A percentile compares a stretch with the other conserved stretches of the same genome.
Conservation (phyloP, 768 basidiomycete genomes). For the Tylopilus sp. region DNA sequence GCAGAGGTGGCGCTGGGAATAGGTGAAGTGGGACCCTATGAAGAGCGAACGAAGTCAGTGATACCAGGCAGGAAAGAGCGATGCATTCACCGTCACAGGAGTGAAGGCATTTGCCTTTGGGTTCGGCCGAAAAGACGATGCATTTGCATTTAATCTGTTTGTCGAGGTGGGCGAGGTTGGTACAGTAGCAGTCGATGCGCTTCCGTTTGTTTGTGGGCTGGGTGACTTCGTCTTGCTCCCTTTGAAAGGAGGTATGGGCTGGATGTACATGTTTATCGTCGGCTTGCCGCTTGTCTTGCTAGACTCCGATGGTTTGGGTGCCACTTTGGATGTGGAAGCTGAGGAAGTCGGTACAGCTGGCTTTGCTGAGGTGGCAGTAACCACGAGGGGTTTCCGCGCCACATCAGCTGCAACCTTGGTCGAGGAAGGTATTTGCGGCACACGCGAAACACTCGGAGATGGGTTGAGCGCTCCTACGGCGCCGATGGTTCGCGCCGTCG, state of each 20-base stretch:
- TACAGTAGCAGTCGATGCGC: conserved; percentile 33
- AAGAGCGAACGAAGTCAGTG: conserved; percentile 21
- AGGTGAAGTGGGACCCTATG: conserved; percentile 46
- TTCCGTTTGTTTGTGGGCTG: conserved; percentile 29
- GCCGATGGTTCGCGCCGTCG: conserved; percentile 68
- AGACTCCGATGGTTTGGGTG: conserved; percentile 28
- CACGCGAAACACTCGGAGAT: conserved; percentile 47
- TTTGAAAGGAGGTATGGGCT: conserved; percentile 88
- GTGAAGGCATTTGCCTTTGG: conserved; percentile 75
- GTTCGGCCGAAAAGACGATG: conserved; percentile 88
- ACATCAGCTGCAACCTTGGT: conserved; percentile 30
- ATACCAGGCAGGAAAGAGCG: conserved; percentile 4
- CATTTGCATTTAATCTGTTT: conserved; percentile 80
- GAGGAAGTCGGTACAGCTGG: conserved; percentile 29
- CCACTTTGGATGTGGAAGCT: conserved; percentile 30
- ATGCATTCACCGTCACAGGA: conserved; percentile 44
- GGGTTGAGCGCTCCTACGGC: conserved; percentile 38
- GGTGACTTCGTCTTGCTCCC: conserved; percentile 46
- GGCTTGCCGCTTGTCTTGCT: conserved; percentile 43
- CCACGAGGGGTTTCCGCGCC: conserved; percentile 26
- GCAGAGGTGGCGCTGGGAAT: conserved; percentile 40
- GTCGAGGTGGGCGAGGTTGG: conserved; percentile 53
- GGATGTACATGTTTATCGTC: conserved; percentile 72
- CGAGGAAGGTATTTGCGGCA: conserved; percentile 32
- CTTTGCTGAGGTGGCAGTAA: conserved; percentile 24